Conservation (phyloP, 2,329 filamentous ascomycete genomes). For the Penicillium sp. region DNA sequence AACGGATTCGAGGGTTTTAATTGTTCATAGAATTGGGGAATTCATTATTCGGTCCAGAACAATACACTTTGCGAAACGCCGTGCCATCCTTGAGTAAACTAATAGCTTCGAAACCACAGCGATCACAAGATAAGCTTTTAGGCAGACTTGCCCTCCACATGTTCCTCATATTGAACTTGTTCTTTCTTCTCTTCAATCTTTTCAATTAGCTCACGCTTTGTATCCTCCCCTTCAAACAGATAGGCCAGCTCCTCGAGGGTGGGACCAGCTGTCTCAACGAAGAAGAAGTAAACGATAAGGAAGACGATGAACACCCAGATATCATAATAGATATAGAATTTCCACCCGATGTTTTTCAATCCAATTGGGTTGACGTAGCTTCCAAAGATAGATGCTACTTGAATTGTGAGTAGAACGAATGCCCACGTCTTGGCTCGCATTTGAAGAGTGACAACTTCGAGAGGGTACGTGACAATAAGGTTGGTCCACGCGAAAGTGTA, state of each 20-base stretch:
- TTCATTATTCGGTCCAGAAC: background rate
- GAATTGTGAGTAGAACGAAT: slow-evolving; percentile 42
- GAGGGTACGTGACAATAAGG: slow-evolving; percentile 45
- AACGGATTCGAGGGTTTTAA: background rate
- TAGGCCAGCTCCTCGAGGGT: slow-evolving; percentile 9
- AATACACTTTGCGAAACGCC: background rate
- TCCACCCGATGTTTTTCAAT: slow-evolving; percentile 26
- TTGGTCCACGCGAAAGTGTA: slow-evolving; percentile 48
- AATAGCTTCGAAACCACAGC: background rate
- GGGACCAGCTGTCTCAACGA: slow-evolving; percentile 7
- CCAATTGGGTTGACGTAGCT: slow-evolving; percentile 29
- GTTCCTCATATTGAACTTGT: slow-evolving; percentile 10
- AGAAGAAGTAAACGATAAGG: slow-evolving; percentile 14
- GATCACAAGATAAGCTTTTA: background rate
- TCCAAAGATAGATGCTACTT: slow-evolving; percentile 21
- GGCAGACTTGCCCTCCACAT: slow-evolving; percentile 6
- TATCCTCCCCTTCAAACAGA: slow-evolving; percentile 12
- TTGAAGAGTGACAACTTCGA: slow-evolving; percentile 44
- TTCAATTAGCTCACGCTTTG: slow-evolving; percentile 5
- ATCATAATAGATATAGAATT: slow-evolving; percentile 28
- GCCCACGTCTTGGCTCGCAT: slow-evolving; percentile 46
- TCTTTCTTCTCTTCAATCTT: slow-evolving; percentile 10
- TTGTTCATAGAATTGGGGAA: background rate
- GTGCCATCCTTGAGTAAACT: background rate
- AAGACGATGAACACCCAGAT: slow-evolving; percentile 19